Base-by-base conservation (phyloP, 2,329 filamentous ascomycete genomes). In the Aurifilum marmelostoma region DNA sequence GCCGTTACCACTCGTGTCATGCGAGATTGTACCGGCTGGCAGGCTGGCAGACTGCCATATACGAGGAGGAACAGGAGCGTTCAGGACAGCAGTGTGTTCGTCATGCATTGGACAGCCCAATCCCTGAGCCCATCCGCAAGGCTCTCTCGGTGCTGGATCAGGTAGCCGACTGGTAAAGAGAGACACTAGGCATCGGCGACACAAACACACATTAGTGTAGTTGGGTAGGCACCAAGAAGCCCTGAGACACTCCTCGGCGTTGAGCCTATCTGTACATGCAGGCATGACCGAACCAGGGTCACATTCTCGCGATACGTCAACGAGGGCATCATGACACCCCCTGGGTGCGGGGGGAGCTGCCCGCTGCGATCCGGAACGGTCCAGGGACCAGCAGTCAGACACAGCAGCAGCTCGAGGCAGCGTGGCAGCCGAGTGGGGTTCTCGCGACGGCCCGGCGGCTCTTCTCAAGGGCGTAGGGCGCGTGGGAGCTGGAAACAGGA, bases 391-490 rank as follows among this genome's bases (percentile, higher is more conserved):
- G 43, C 43, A 47, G 43, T 12, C 6, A 43, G 16, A 34, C 34
- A 34, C 21, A 18, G 37, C 34, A 47, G 21, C 18, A 41, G 52
- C 52, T 54, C 52, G 52, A 29, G 18, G 32, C 21, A 18, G 43
- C 24, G 21, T 50, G 27, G 43, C 27, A 64, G 39, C 43, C 24
- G 62, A 37, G 63, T 56, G 63, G 34, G 50, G 50, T 24, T 7
- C 37, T 65, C 63, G 63, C 63, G 27, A 65, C 63, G 63, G 63
- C 63, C 63, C 63, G 63, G 63, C 63, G 50, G 63, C 63, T 58
- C 63, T 41, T 58, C 29, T 65, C 37, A 47, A n/a, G 43, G 16
- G 29, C 62, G 9, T 37, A 47, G 8, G 21, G 21, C 39, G 27
- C 43, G 18, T n/a, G 21, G 16, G 8, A 29, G 39, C 29, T 37